These are phyloP conservation scores for Nakazawaea holstii DNA, from an alignment of 805 yeast species.

Conservation along the genomic window DNA sequence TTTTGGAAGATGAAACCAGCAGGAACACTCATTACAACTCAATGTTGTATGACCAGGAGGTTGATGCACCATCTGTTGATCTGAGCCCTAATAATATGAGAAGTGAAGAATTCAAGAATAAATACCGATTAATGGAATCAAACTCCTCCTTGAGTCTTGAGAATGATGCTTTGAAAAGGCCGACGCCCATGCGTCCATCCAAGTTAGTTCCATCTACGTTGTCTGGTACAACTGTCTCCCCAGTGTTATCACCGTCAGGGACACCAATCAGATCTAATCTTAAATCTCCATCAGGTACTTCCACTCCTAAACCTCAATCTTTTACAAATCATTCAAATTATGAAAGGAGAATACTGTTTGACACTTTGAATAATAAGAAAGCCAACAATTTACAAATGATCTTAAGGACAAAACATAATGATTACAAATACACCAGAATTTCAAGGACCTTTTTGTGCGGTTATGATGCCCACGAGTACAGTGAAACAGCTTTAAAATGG, in stretches of 20 bases:
- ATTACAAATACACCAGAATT: slow-evolving; percentile 27
- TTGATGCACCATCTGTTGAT: neutral
- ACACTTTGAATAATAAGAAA: slow-evolving; percentile 33
- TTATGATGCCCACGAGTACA: slow-evolving; percentile 34
- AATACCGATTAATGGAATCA: slow-evolving; percentile 7
- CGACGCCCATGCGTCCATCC: slow-evolving; percentile 1
- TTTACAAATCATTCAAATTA: slow-evolving; percentile 1
- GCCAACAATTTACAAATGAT: slow-evolving; percentile 30
- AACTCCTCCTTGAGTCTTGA: neutral
- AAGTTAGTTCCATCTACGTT: neutral
- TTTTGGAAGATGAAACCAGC: slow-evolving; percentile 10
- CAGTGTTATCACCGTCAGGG: neutral
- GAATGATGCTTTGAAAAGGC: neutral
- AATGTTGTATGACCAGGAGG: slow-evolving; percentile 5
- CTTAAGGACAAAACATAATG: slow-evolving; percentile 31
- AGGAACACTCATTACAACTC: slow-evolving; percentile 10
- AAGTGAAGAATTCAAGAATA: neutral
- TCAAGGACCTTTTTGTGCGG: slow-evolving; percentile 40
- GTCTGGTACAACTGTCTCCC: neutral
- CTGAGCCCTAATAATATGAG: neutral
- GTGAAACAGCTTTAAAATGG: slow-evolving; percentile 40
- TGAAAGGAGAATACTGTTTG: slow-evolving; percentile 33
- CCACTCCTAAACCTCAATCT: neutral
- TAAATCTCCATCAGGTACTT: slow-evolving; percentile 2
- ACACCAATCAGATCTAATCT: slow-evolving; percentile 6